Percentiles rank a stretch among this genome's conserved stretches.
Evolutionary conservation across 2,329 filamentous ascomycete species (phyloP).

Genomic region (Claviceps purpurea): DNA sequence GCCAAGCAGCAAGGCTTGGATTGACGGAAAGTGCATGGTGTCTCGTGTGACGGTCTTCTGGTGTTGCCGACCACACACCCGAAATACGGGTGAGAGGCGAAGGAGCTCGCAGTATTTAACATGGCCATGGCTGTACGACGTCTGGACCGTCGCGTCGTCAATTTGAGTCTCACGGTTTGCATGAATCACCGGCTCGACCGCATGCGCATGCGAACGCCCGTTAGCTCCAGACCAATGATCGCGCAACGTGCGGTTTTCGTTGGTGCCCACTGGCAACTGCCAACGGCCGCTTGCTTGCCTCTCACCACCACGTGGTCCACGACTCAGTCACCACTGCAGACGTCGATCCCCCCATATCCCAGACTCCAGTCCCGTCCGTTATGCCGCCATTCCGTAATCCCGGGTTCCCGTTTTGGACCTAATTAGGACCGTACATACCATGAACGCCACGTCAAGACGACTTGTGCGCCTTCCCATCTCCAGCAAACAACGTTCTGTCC

Average conservation of each 20-base stretch:
- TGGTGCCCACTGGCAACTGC: too few species aligned
- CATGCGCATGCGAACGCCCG: not conserved
- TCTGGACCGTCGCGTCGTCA: not conserved
- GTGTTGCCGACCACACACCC: not conserved
- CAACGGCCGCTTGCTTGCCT: conserved; percentile 4
- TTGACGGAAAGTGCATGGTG: conserved; percentile 19
- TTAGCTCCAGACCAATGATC: not conserved
- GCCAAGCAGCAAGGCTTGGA: conserved; percentile 18
- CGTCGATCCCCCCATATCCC: too few species aligned
- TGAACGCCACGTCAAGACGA: too few species aligned
- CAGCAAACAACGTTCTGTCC: not conserved
- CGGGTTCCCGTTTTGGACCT: too few species aligned
- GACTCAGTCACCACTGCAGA: too few species aligned
- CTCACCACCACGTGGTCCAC: too few species aligned
- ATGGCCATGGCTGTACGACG: not conserved
- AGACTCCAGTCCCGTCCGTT: too few species aligned
- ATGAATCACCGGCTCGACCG: too few species aligned
- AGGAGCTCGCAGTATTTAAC: not conserved
- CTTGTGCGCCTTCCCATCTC: not conserved
- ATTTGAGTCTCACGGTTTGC: not conserved
- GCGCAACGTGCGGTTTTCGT: not conserved
- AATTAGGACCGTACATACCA: too few species aligned
- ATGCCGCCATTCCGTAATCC: too few species aligned
- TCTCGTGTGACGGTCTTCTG: not conserved
- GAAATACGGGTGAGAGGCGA: not conserved